phyloP scores from a whole-genome alignment of 2,329 filamentous ascomycete species.

The Rhinocladiella similis region DNA sequence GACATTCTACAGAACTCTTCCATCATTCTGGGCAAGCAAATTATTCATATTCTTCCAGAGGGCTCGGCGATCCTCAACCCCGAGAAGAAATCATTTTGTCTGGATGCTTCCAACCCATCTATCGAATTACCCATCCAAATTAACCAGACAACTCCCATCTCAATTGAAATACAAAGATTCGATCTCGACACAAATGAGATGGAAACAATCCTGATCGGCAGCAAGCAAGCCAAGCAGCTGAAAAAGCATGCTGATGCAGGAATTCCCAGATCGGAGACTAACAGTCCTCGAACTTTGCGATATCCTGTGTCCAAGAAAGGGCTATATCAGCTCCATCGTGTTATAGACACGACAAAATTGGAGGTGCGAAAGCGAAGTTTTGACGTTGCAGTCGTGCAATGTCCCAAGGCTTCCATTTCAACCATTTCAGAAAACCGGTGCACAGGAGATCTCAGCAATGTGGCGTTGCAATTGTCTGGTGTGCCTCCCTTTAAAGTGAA shows the following conservation, averaged over 20 bases:
- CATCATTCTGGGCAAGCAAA: slow-evolving; percentile 92
- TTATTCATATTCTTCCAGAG: slow-evolving; percentile 95
- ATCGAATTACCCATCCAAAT: slow-evolving; percentile 80
- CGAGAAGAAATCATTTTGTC: slow-evolving; percentile 74
- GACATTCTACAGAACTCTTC: slow-evolving; percentile 88
- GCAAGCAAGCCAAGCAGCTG: slow-evolving; percentile 73
- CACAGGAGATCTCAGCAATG: slow-evolving; percentile 81
- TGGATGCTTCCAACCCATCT: slow-evolving; percentile 63
- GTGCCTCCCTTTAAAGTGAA: slow-evolving; percentile 89
- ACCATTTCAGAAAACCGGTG: slow-evolving; percentile 69
- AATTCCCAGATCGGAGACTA: slow-evolving; percentile 47
- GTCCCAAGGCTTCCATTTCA: slow-evolving; percentile 75
- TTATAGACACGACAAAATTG: slow-evolving; percentile 90
- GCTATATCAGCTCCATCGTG: slow-evolving; percentile 79
- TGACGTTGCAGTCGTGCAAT: slow-evolving; percentile 81
- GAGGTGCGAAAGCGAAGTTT: slow-evolving; percentile 77
- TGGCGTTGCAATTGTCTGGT: slow-evolving; percentile 79
- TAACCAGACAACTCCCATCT: slow-evolving; percentile 86
- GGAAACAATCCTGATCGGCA: slow-evolving; percentile 74
- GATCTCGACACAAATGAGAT: slow-evolving; percentile 79
- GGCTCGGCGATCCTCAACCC: slow-evolving; percentile 91
- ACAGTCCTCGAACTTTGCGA: slow-evolving; percentile 65
- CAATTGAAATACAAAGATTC: slow-evolving; percentile 83
- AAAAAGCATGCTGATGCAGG: slow-evolving; percentile 68
- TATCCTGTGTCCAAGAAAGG: slow-evolving; percentile 82